Base-by-base conservation (phyloP, 257 asterid genomes). In the Solanum medicagineum region DNA sequence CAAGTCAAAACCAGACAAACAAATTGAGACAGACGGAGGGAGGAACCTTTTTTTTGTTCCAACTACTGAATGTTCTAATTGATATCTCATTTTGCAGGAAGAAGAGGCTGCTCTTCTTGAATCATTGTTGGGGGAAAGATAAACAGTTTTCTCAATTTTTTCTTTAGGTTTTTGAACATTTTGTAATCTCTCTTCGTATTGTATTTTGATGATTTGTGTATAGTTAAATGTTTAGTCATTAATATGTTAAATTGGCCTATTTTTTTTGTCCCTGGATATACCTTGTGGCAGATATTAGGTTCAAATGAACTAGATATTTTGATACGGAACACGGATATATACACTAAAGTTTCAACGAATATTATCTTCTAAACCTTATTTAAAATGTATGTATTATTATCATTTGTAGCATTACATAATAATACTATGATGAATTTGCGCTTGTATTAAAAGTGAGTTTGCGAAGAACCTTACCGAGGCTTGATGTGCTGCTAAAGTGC, bases 31-130 rank as follows among this genome's bases (percentile, higher is more conserved):
- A 62, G 11, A 62, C 17, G 3, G 17, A 62, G 40, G 15, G 70
- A 62, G 70, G 11, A 22, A 26, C 32, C 17, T 0, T 13, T 26
- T 63, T 24, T 53, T 20, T 62, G 71, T 89, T 71, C 62, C 69
- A 57, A 82, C 80, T 19, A 79, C 81, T 85, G 32, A 84, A 47
- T 88, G 65, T 82, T 51, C 63, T 63, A 19, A 24, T 49, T 15
- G 70, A 8, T 12, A 10, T 44, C 32, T 40, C 32, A 22, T 81
- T 81, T 88, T 90, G 85, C 93, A 97, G 99, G 99, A 95, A 91
- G 99, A 97, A 86, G 99, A 97, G 88, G 93, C 93, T 22, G 98
- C 95, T 26, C 95, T 97, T 88, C 93, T 97, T 1, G 99, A 97
- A 65, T 97, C 98, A 56, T 84, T 97, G 83, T 84, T 95, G 40